These are phyloP conservation scores for Arthrinium puccinioides DNA, from an alignment of 2,329 filamentous ascomycete genomes.

Conservation along the genomic window DNA sequence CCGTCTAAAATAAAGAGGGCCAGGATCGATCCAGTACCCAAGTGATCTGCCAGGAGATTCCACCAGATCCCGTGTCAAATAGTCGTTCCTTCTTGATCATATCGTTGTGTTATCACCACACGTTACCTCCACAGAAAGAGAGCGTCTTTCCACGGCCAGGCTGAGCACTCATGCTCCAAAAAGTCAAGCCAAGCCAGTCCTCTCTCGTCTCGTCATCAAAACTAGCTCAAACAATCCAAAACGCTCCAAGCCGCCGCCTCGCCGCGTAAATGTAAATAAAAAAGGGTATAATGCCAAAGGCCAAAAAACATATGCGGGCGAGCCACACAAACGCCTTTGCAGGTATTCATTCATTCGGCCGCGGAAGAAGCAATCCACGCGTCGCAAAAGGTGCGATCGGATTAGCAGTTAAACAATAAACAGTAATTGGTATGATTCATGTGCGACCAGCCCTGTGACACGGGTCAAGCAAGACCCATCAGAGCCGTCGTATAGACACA, in stretches of 20 bases:
- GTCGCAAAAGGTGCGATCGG: neutral
- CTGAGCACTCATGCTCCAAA: too few relatives aligned
- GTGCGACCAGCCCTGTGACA: neutral
- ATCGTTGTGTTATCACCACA: too few relatives aligned
- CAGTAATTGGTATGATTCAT: neutral
- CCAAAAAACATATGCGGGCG: neutral
- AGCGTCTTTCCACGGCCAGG: too few relatives aligned
- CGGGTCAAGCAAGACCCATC: neutral
- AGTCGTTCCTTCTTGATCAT: too few relatives aligned
- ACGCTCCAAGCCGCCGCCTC: constrained; percentile 4
- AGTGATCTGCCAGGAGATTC: too few relatives aligned
- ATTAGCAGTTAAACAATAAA: constrained; percentile 2
- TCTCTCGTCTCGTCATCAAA: too few relatives aligned
- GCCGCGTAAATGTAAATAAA: constrained; percentile 1
- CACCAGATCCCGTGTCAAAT: too few relatives aligned
- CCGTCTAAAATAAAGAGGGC: too few relatives aligned
- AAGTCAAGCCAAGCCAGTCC: too few relatives aligned
- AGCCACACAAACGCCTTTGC: neutral
- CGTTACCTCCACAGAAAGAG: too few relatives aligned
- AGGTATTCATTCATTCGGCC: neutral
- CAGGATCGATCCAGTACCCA: too few relatives aligned
- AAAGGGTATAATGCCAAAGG: constrained; percentile 5
- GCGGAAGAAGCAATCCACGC: neutral
- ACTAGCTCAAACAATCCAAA: too few relatives aligned
- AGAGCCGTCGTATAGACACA: neutral